Conservation (phyloP, 139 green algal genomes). For the Ettlia oleoabundans region DNA sequence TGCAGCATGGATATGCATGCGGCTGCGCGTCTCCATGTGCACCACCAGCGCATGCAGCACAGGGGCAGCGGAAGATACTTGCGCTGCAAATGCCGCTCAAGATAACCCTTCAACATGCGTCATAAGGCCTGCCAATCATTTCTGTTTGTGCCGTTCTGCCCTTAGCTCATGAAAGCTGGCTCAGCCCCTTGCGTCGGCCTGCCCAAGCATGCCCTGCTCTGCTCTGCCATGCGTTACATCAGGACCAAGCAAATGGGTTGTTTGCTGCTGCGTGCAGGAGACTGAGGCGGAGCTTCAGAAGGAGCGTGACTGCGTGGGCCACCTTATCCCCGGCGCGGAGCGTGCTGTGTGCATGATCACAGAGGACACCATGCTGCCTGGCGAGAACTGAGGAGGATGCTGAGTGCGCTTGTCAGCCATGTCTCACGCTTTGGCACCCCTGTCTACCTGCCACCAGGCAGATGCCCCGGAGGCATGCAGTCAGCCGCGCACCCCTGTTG, state of each 20-base stretch:
- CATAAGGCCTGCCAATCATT: no score
- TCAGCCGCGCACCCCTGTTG: neutral
- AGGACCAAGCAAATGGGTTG: neutral
- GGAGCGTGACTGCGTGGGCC: constrained; percentile 86
- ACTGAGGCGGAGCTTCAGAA: constrained; percentile 84
- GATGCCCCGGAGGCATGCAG: neutral
- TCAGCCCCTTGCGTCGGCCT: no score
- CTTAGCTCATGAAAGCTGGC: no score
- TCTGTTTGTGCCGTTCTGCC: no score
- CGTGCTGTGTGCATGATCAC: constrained; percentile 70
- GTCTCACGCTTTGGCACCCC: no score
- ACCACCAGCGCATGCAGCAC: no score
- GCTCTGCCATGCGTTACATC: neutral
- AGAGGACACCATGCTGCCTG: constrained; percentile 85
- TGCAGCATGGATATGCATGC: no score
- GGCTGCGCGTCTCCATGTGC: no score
- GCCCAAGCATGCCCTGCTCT: neutral
- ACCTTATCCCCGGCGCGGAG: constrained; percentile 74
- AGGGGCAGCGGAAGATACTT: no score
- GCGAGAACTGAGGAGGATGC: constrained; percentile 31
- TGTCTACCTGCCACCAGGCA: no score
- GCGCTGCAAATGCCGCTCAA: no score
- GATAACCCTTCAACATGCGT: no score
- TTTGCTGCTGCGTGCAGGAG: constrained; percentile 10
- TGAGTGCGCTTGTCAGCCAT: neutral